Conservation (phyloP, 2,329 filamentous ascomycete genomes). For the Allantophomopsis cytisporea region DNA sequence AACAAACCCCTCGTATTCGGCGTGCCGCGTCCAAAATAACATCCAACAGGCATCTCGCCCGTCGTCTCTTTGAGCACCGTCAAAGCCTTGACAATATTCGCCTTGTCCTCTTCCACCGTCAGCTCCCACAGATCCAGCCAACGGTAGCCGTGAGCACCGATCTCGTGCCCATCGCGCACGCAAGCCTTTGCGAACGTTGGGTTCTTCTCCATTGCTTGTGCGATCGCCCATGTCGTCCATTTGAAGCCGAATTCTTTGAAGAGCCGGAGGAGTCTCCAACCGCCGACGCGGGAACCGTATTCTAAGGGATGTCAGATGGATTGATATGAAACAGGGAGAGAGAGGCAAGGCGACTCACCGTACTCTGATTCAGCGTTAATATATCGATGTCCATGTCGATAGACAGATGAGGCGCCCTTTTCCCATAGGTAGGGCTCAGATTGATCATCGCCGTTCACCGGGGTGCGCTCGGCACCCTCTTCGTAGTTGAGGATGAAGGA, state of each 20-base stretch:
- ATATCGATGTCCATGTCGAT: slow-evolving; percentile 8
- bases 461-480: slow-evolving; percentile 10
- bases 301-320: slow-evolving; percentile 6
- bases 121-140: slow-evolving; percentile 26
- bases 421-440: slow-evolving; percentile 22
- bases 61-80: slow-evolving; percentile 17
- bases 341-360: background rate
- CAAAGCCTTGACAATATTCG: slow-evolving; percentile 20
- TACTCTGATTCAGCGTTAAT: slow-evolving; percentile 15
- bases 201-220: slow-evolving; percentile 23
- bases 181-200: slow-evolving; percentile 24
- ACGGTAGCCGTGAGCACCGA: slow-evolving; percentile 24
- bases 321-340: slow-evolving; percentile 17
- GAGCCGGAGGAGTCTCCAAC: slow-evolving; percentile 23
- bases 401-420: slow-evolving; percentile 12
- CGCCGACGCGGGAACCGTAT: slow-evolving; percentile 19
- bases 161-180: slow-evolving; percentile 24
- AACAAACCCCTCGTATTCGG: slow-evolving; percentile 29
- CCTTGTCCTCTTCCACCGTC: slow-evolving; percentile 19
- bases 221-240: slow-evolving; percentile 25
- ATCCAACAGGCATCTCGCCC: slow-evolving; percentile 18
- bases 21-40: slow-evolving; percentile 20
- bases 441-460: slow-evolving; percentile 9
- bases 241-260: slow-evolving; percentile 25
- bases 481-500: slow-evolving; percentile 13